Percentiles rank a stretch among this genome's conserved stretches.
These are phyloP conservation scores for Syzygium syzygioides DNA, from an alignment of 441 rosid species.

Conservation along the genomic window DNA sequence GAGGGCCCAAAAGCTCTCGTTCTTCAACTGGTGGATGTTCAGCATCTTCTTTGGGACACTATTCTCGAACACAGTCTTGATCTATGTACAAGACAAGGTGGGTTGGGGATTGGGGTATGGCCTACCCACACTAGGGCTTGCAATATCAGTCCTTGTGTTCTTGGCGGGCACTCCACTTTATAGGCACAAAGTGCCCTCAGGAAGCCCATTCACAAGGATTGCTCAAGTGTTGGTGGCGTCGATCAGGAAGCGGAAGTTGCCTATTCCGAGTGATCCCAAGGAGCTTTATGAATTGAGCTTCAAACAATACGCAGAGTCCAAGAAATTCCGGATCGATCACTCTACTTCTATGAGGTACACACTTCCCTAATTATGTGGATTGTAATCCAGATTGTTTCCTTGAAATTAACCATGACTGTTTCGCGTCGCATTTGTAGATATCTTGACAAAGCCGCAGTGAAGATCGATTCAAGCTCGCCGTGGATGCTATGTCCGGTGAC, in stretches of 20 bases:
- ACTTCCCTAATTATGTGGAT: not conserved
- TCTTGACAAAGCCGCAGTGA: constrained; percentile 14
- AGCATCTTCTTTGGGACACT: constrained; percentile 7
- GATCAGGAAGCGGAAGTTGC: constrained; percentile 1
- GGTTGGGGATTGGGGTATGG: not conserved
- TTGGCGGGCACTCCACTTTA: constrained; percentile 2
- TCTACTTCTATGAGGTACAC: constrained; percentile 3
- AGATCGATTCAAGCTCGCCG: not conserved
- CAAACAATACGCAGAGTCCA: not conserved
- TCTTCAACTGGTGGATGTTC: constrained; percentile 22
- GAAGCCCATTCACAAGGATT: not conserved
- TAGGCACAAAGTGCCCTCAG: constrained; percentile 4
- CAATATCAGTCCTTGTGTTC: not conserved
- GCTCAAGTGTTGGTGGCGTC: constrained; percentile 8
- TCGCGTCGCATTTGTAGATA: not conserved
- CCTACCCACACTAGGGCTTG: constrained; percentile 2
- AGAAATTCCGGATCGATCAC: not conserved
- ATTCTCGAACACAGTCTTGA: not conserved
- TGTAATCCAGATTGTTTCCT: not conserved
- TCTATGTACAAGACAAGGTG: not conserved
- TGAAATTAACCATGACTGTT: not conserved
- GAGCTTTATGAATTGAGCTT: constrained; percentile 8
- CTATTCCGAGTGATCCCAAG: constrained; percentile 1
- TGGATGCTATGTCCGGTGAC: constrained; percentile 15
- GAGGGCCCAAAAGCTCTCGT: constrained; percentile 8